Base-by-base conservation (phyloP, 2,329 filamentous ascomycete genomes). In the Neopestalotiopsis sp. region DNA sequence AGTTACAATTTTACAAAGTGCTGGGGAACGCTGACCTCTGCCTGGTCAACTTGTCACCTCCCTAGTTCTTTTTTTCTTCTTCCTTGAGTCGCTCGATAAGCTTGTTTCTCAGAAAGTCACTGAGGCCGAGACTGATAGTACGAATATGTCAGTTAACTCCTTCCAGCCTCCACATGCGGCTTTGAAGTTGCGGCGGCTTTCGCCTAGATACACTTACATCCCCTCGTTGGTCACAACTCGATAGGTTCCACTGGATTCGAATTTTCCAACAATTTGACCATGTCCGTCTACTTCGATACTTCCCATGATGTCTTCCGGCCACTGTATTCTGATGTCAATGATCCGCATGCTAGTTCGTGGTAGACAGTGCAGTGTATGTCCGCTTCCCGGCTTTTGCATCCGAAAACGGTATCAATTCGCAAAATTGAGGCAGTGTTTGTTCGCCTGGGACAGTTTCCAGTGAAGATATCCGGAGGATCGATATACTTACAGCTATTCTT, bases 241-340 rank as follows among this genome's bases (percentile, higher is more conserved):
- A 75, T 91, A 91, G 4, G 88, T 91, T 14, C 89, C 88, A 70
- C 89, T 90, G 1, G 84, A 81, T 77, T 89, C 84, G 71, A 88
- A 87, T 71, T 84, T 85, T 28, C 88, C 88, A 32, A 90, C 81
- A 65, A 91, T 86, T 34, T 85, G 76, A 0, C 90, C 90, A 6
- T 79, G 72, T 1, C 82, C 83, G 75, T 91, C 84, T 4, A 92
- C 90, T 75, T 91, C 87, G 56, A 92, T 84, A 71, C 90, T 92
- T 49, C 90, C 90, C 67, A 92, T 81, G 49, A 92, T 92, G 74
- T 92, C 90, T 74, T 92, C 90, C 1, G 90, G 90, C 84, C 88
- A 91, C 45, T 52, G 20, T 52, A n/a, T 52, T n/a, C n/a, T 7
- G 6, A 38, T 38, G 20, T 52, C 17, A 52, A 20, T 52, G 45